Conservation (phyloP, 129 eudicot genomes). For the Chrysanthemum lavandulifolium region DNA sequence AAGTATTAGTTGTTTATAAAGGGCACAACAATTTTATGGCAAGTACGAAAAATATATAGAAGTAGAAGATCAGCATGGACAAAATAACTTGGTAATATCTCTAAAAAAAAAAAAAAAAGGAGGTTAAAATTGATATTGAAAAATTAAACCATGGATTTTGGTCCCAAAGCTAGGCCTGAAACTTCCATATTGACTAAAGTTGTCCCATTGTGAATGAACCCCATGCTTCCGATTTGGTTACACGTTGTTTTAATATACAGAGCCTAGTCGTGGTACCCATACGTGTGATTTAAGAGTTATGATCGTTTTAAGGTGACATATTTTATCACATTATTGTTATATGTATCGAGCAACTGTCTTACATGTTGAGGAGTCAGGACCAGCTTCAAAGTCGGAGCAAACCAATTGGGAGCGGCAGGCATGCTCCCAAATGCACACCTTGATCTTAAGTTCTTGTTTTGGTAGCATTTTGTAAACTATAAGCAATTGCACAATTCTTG, state of each 20-base stretch:
- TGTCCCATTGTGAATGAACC: background rate
- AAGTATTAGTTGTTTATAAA: too few species aligned
- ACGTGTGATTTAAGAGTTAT: background rate
- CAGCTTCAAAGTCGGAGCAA: too few species aligned
- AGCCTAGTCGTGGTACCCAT: too few species aligned
- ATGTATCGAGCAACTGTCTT: background rate
- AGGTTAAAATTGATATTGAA: too few species aligned
- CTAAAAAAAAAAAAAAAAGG: too few species aligned
- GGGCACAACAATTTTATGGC: background rate
- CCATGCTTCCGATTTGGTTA: too few species aligned
- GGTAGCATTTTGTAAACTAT: background rate
- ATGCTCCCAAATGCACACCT: background rate
- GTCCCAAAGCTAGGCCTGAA: background rate
- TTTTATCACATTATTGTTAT: background rate
- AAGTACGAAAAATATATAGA: background rate
- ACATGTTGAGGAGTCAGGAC: background rate
- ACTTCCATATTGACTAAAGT: background rate
- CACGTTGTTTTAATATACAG: too few species aligned
- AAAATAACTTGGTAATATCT: background rate
- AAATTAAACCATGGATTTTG: too few species aligned
- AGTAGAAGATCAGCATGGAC: too few species aligned
- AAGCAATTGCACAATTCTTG: background rate
- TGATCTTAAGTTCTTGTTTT: background rate
- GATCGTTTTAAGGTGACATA: background rate
- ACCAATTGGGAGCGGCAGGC: background rate